Evolutionary conservation across 495 filamentous ascomycete genomes (phyloP).

Genomic region (Aspergillus biplanus): DNA sequence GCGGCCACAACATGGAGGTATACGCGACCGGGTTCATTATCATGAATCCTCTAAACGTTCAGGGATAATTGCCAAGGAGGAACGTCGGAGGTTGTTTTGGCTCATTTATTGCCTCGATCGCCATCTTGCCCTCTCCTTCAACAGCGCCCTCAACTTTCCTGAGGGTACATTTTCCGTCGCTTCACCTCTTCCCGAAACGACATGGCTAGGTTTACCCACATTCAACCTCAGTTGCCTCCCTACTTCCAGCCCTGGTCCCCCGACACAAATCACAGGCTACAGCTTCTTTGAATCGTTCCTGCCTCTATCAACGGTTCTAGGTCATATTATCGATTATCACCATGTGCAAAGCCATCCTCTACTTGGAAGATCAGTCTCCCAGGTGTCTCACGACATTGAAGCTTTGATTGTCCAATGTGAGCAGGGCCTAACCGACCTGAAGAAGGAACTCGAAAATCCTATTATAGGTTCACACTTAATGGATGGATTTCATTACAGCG

Average conservation of each 20-base stretch:
- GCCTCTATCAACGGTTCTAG: constrained; percentile 12
- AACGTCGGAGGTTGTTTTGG: constrained; percentile 17
- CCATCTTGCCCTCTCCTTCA: constrained; percentile 16
- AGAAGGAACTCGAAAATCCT: constrained; percentile 5
- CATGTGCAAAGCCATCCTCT: constrained; percentile 12
- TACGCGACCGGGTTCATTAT: background rate
- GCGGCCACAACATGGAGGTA: background rate
- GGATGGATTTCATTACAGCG: constrained; percentile 4
- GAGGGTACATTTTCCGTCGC: constrained; percentile 19
- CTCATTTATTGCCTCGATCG: constrained; percentile 18
- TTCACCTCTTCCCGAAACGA: constrained; percentile 5
- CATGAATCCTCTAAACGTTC: background rate
- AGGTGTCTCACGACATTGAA: constrained; percentile 9
- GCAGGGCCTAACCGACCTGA: constrained; percentile 9
- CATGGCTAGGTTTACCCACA: constrained; percentile 9
- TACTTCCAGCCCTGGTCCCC: background rate
- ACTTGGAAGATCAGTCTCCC: constrained; percentile 4
- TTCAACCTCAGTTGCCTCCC: constrained; percentile 8
- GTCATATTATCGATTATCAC: constrained; percentile 17
- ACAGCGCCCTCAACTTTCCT: constrained; percentile 5
- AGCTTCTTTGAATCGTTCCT: constrained; percentile 19
- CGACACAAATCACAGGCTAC: constrained; percentile 11
- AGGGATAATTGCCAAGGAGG: constrained; percentile 14
- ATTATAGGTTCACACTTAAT: background rate
- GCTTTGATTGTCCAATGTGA: constrained; percentile 12